Percentiles rank a stretch among this genome's conserved stretches.
Evolutionary conservation across 495 filamentous ascomycete species (phyloP).

Genomic region (Hypomontagnella submonticulosa): DNA sequence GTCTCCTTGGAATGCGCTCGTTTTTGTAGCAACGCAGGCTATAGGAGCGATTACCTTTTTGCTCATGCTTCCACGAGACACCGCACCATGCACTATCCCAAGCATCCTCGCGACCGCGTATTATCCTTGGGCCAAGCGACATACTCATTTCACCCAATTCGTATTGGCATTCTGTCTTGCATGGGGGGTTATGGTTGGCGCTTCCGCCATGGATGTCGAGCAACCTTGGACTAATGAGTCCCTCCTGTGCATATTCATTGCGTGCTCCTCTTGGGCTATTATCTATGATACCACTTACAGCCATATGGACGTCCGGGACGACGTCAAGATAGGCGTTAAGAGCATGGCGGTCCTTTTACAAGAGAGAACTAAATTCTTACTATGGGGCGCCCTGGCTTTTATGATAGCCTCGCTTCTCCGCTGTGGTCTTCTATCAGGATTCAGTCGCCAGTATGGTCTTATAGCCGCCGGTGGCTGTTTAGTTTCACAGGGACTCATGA

Average conservation of each 20-base stretch:
- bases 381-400: conserved; percentile 18
- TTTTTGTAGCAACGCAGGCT: conserved; percentile 45
- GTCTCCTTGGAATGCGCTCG: conserved; percentile 39
- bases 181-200: conserved; percentile 46
- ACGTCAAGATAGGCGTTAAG: conserved; percentile 52
- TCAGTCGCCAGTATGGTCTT: conserved; percentile 29
- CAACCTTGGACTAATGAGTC: conserved; percentile 18
- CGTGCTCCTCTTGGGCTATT: conserved; percentile 46
- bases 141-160: conserved; percentile 51
- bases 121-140: conserved; percentile 55
- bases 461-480: conserved; percentile 25
- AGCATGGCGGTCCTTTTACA: conserved; percentile 49
- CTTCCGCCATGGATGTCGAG: conserved; percentile 10
- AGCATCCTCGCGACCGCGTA: conserved; percentile 42
- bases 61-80: conserved; percentile 10
- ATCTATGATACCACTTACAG: conserved; percentile 61
- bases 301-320: conserved; percentile 55
- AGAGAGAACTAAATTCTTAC: conserved; percentile 28
- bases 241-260: conserved; percentile 30
- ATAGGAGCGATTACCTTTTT: conserved; percentile 37
- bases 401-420: conserved; percentile 18
- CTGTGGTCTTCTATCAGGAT: conserved; percentile 17
- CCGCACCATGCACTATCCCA: conserved; percentile 33
- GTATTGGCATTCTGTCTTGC: conserved; percentile 52
- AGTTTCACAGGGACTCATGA: conserved; percentile 40